Evolutionary conservation across 352 stramenopile species (phyloP), one percentile per base, ranked within the genome.

Genomic region (Lagenidium sp.): DNA sequence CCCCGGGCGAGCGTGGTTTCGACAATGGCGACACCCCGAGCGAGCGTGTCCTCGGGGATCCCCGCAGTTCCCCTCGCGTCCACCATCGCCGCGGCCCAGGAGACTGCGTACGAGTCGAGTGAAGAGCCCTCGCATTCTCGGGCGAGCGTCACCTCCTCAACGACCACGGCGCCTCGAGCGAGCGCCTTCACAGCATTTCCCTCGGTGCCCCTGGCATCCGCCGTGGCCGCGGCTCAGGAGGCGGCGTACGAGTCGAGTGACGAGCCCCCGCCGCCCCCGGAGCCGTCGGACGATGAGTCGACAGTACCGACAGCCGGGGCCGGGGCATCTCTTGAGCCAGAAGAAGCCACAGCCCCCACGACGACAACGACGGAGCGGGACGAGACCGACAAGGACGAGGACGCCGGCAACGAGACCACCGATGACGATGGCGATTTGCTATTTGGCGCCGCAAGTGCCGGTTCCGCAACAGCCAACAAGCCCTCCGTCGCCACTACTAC

Each of bases 401-500:
- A 53, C 26, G 55, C 55, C 31, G 44, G 46, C 1, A 50, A 70
- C 28, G 68, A 57, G 28, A 59, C 63, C 34, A 57, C 54, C 4
- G 65, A 61, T 8, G 31, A 42, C 13, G 65, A 41, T 20, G 68
- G 80, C 47, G 68, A 72, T 7, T 56, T 72, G 12, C 65, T 60
- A 4, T 60, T 60, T 40, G 52, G 52, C 16, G 38, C 44, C 11
- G 51, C 44, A 6, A 59, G 38, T 40, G 29, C n/a, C n/a, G n/a
- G n/a, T n/a, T n/a, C n/a, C n/a, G n/a, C n/a, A n/a, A n/a, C n/a
- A n/a, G n/a, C n/a, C n/a, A n/a, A n/a, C n/a, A n/a, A n/a, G n/a
- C n/a, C n/a, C n/a, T n/a, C n/a, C n/a, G n/a, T n/a, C n/a, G n/a
- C n/a, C n/a, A n/a, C n/a, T n/a, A n/a, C n/a, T n/a, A n/a, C n/a